Evolutionary conservation across 1,139 yeast genomes (phyloP).

Genomic region (Yamadazyma aaseri): DNA sequence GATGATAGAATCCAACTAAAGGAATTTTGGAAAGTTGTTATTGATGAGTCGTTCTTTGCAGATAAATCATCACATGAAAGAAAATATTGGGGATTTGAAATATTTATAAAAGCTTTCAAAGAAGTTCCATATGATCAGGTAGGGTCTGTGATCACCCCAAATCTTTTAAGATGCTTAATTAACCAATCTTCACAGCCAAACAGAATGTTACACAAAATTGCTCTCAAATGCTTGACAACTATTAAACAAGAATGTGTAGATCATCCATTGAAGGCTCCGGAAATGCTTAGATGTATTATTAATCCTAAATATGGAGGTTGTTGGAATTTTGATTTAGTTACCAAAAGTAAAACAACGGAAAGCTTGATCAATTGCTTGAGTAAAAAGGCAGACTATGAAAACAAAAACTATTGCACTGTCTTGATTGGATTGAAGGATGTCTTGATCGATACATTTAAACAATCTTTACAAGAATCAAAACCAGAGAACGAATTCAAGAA

Average conservation of each 20-base stretch:
- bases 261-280: slow-evolving; percentile 46
- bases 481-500: slow-evolving; percentile 17
- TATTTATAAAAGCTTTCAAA: slow-evolving; percentile 53
- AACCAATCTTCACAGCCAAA: slow-evolving; percentile 73
- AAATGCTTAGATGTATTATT: slow-evolving; percentile 48
- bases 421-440: slow-evolving; percentile 21
- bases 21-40: slow-evolving; percentile 78
- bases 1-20: slow-evolving; percentile 39
- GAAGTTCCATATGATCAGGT: slow-evolving; percentile 29
- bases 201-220: slow-evolving; percentile 65
- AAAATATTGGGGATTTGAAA: slow-evolving; percentile 82
- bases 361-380: slow-evolving; percentile 41
- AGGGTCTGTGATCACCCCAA: slow-evolving; percentile 50
- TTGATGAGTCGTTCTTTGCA: slow-evolving; percentile 79
- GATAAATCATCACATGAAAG: slow-evolving; percentile 80
- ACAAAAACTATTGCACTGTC: slow-evolving; percentile 14
- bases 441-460: slow-evolving; percentile 23
- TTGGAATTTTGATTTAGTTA: slow-evolving; percentile 73
- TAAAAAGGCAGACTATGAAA: slow-evolving; percentile 13
- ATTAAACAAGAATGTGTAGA: slow-evolving; percentile 38
- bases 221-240: slow-evolving; percentile 49
- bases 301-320: slow-evolving; percentile 55
- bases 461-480: slow-evolving; percentile 21
- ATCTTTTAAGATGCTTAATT: slow-evolving; percentile 70
- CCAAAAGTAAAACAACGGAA: slow-evolving; percentile 70